Base-by-base conservation (phyloP, 208 protist genomes). In the Trypanosomatidae sp. region DNA sequence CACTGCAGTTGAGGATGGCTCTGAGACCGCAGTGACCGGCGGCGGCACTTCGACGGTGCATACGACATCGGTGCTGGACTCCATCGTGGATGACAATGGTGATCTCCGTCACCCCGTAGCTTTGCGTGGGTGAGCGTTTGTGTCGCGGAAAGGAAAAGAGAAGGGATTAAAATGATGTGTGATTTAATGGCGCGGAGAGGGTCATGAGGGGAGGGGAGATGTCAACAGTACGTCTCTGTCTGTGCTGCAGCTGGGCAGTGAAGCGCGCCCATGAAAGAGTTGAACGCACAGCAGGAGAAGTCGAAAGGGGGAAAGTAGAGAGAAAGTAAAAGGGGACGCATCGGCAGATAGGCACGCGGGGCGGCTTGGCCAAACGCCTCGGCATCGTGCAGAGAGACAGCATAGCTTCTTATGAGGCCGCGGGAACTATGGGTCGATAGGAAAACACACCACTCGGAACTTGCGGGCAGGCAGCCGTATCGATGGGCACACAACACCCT, bases 31-130 rank as follows among this genome's bases (percentile, higher is more conserved):
- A 33, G 60, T 62, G 28, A 58, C 25, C 28, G n/a, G 66, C 3
- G 64, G 62, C 10, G 64, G 30, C 17, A 36, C 43, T 36, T 74
- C 53, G 7, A 43, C 72, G 1, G 68, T 68, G 58, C 39, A 62
- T 33, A 75, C 69, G 12, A 71, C 79, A 50, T 73, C 74, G 13
- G 62, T 25, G 13, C 28, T 33, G 6, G 66, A 49, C n/a, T 62
- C 60, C 74, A 73, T 71, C 22, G 10, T n/a, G 6, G 39, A 39
- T 3, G 49, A 70, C 15, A 44, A 25, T 55, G 2, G 22, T 33
- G n/a, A 30, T 47, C 17, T 28, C 36, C 41, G 9, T 19, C 60
- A 47, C 60, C 33, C 36, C n/a, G 39, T 13, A 17, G 41, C 60
- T n/a, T 25, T 44, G 58, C 39, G 60, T 15, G 39, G 19, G 19